Conservation (phyloP, 129 eudicot genomes). For the Centrapalus pauciflorus region DNA sequence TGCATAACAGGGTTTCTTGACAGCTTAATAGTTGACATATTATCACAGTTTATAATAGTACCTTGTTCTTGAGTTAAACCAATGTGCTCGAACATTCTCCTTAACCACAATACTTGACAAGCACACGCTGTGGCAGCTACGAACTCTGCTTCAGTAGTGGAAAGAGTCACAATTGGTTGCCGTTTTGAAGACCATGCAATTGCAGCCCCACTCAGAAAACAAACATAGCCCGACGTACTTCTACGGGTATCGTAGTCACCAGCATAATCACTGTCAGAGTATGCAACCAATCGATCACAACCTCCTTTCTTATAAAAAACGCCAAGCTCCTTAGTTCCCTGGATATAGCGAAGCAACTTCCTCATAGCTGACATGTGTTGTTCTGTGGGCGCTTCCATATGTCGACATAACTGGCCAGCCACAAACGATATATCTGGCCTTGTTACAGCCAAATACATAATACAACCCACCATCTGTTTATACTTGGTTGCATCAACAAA, state of each 20-base stretch:
- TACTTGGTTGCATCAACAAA: background rate
- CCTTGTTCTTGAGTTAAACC: no score
- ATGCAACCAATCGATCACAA: background rate
- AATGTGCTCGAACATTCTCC: no score
- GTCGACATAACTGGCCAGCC: background rate
- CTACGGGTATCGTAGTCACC: no score
- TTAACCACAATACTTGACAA: background rate
- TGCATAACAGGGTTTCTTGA: background rate
- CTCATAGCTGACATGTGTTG: conserved; percentile 6
- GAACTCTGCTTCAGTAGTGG: background rate
- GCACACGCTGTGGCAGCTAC: background rate
- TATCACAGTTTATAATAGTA: background rate
- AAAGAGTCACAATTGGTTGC: no score
- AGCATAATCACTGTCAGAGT: background rate
- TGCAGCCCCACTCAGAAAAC: background rate
- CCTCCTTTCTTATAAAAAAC: background rate
- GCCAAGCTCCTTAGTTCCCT: background rate
- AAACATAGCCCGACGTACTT: background rate
- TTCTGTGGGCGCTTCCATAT: background rate
- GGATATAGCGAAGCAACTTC: background rate
- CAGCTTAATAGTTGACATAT: background rate
- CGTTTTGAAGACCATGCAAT: background rate
- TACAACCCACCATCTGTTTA: background rate
- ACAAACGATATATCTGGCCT: no score
- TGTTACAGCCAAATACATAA: background rate